Evolutionary conservation across 2,329 filamentous ascomycete genomes (phyloP), one percentile per base, ranked within the genome.

Genomic region (Davidsoniella neocaledoniae): DNA sequence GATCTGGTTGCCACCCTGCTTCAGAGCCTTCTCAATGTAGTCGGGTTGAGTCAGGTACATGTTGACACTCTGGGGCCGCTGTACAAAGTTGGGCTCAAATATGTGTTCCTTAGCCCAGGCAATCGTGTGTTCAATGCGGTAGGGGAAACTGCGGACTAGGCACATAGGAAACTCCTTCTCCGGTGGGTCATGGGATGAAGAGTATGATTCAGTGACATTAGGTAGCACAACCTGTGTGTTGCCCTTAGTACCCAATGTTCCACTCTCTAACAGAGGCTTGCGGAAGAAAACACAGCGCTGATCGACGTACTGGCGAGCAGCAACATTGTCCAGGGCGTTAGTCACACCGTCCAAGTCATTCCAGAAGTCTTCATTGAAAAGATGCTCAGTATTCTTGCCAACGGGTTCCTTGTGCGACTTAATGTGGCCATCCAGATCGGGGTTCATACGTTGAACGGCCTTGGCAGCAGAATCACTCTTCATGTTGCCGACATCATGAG

Each of bases 151-250:
- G 61, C 86, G 79, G 54, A 98, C 74, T 4, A 91, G 96, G 65
- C 91, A 98, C 88, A 96, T 96, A 0, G 91, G 91, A 74, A 98
- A 96, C 1, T 91, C 94, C 69, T 95, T 87, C 72, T 98, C 93
- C 0, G 91, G 91, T 1, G 91, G 91, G 63, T 98, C 93, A 63
- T 95, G 90, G 17, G 91, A 96, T 3, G 71, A 74, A 1, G 91
- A 95, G 69, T 98, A 98, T 1, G 91, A 96, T 66, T 98, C 93
- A 1, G 91, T 96, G 55, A 95, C 69, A 58, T 79, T 76, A 9
- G 91, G 93, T 51, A 98, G 74, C 45, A 98, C 80, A 53, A 98
- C 91, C 62, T 98, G 91, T 5, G 87, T 94, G 68, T 98, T 98
- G 60, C 91, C 91, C 73, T 98, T 98, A 52, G 93, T 96, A 47